Evolutionary conservation across 78 protist species (phyloP).

Genomic region (Emiliania huxleyi): DNA sequence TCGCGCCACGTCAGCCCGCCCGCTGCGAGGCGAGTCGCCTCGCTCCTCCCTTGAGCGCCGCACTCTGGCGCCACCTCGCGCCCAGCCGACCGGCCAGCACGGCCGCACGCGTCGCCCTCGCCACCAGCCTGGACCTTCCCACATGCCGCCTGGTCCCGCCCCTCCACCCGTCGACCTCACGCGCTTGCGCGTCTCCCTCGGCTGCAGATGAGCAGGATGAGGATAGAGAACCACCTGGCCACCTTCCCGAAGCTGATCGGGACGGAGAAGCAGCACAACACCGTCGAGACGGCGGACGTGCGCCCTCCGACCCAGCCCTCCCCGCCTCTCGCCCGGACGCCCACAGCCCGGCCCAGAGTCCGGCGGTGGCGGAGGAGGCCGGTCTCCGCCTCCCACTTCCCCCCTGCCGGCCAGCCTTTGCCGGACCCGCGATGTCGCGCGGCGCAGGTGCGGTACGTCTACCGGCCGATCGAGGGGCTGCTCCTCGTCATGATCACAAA

Average conservation of each 20-base stretch:
- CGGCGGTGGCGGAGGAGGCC: no score
- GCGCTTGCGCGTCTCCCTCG: background rate
- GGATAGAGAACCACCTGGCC: slow-evolving; percentile 91
- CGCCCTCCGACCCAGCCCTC: background rate
- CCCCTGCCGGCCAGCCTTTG: no score
- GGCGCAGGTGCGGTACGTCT: slow-evolving; percentile 83
- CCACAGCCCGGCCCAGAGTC: slow-evolving; percentile 12
- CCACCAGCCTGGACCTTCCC: no score
- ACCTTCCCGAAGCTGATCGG: slow-evolving; percentile 91
- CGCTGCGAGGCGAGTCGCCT: no score
- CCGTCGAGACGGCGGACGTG: background rate
- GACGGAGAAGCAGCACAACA: background rate
- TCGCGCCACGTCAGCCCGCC: no score
- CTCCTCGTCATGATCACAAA: slow-evolving; percentile 85
- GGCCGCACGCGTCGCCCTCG: no score
- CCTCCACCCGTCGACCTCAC: background rate
- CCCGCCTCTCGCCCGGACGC: slow-evolving; percentile 78
- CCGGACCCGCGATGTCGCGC: background rate
- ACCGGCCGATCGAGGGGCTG: slow-evolving; percentile 93
- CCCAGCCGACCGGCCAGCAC: no score
- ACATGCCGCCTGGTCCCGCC: no score
- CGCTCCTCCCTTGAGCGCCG: no score
- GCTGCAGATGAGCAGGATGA: slow-evolving; percentile 49
- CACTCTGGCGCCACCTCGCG: no score
- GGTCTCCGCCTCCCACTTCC: no score